These are phyloP conservation scores for Claviceps africana DNA, from an alignment of 2,329 filamentous ascomycete genomes.

Conservation along the genomic window DNA sequence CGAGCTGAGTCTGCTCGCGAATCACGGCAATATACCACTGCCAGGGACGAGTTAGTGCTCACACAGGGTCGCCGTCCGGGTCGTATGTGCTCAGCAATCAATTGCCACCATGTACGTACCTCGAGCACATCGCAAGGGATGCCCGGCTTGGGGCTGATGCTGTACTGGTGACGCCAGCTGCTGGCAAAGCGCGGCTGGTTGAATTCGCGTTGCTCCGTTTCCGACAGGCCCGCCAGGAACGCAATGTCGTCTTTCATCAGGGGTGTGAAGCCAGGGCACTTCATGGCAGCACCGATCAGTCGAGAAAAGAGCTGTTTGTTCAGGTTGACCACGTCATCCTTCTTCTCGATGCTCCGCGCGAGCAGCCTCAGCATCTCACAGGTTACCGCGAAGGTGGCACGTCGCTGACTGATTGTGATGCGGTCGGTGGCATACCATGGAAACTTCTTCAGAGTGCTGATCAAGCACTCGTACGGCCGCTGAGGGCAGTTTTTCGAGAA, in stretches of 20 bases:
- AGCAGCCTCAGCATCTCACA: constrained; percentile 35
- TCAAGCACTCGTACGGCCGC: constrained; percentile 50
- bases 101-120: constrained; percentile 23
- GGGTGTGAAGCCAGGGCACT: constrained; percentile 46
- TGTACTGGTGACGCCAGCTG: constrained; percentile 38
- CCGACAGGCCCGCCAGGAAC: constrained; percentile 23
- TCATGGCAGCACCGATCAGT: constrained; percentile 36
- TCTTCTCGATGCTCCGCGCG: constrained; percentile 24
- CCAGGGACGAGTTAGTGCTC: constrained; percentile 8
- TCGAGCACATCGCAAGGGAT: constrained; percentile 39
- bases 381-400: constrained; percentile 36
- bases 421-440: constrained; percentile 45
- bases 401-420: constrained; percentile 45
- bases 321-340: constrained; percentile 29
- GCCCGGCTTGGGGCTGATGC: constrained; percentile 33
- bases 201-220: constrained; percentile 22
- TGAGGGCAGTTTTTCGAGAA: constrained; percentile 48
- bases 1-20: constrained; percentile 34
- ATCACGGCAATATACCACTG: constrained; percentile 45
- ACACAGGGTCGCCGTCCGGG: neutral
- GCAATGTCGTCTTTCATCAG: constrained; percentile 48
- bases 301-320: constrained; percentile 40
- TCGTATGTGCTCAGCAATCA: neutral
- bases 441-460: constrained; percentile 48
- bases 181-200: constrained; percentile 34